Evolutionary conservation across 2,329 filamentous ascomycete genomes (phyloP), one percentile per base, ranked within the genome.

Genomic region (Dryadomyces quercus-mongolicae): DNA sequence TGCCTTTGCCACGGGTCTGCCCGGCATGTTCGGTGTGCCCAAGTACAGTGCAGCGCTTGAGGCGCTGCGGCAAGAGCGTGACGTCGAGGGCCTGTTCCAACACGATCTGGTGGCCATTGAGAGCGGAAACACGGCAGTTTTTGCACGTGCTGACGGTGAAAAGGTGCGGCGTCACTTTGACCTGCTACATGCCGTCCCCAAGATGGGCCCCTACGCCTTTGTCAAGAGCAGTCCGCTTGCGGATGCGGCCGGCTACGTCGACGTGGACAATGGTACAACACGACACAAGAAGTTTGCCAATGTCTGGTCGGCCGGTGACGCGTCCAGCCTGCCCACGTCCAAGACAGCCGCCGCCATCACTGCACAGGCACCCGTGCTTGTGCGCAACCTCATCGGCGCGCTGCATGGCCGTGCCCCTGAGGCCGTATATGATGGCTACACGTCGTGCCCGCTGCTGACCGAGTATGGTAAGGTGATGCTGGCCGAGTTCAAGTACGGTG

Each of bases 271-370:
- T 40, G 65, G 61, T 53, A 81, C 74, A 10, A 71, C 73, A 15
- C 76, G 69, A 13, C 77, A 81, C 66, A 75, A 70, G 57, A 77
- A 71, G 60, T 81, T 68, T 61, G 56, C 66, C 59, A 82, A 82
- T 52, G 73, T 82, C 53, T 82, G 78, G 78, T 79, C 77, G 5
- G 70, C 71, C 0, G 79, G 79, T 15, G 79, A 82, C 56, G 79
- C 78, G 0, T 78, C 78, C n/a, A 78, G 72, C 50, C 63, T 82
- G 51, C 78, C 78, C 1, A 82, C 77, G 0, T 77, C 65, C 63
- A 74, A 74, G 66, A 74, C 71, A 9, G 70, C 71, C 0, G 71
- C 71, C 7, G 71, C 71, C 43, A 69, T 74, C 60, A 69, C 71
- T 1, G 64, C 71, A 5, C 69, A 74, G 60, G 64, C 68, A 1